Evolutionary conservation across 2,329 filamentous ascomycete species (phyloP).

Genomic region (Trichophyton schoenleinii): DNA sequence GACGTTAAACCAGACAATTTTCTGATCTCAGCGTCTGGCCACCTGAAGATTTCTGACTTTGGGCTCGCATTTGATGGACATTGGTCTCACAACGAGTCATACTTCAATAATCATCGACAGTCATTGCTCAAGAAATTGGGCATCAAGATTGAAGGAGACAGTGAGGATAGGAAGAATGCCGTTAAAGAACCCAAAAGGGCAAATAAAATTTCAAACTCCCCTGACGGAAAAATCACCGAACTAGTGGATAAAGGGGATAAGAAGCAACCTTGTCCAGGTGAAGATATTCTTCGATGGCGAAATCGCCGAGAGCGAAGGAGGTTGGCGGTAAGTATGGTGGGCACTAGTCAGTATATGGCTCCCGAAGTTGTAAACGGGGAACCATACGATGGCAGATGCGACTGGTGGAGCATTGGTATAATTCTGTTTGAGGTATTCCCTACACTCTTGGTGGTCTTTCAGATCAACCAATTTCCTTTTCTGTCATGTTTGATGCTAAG

Average conservation of each 20-base stretch:
- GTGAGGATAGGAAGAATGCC: constrained; percentile 52
- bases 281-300: constrained; percentile 55
- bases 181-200: constrained; percentile 22
- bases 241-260: constrained; percentile 22
- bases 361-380: constrained; percentile 79
- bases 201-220: not conserved
- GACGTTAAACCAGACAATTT: constrained; percentile 98
- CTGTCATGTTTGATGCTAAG: constrained; percentile 1
- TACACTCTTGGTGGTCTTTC: not conserved
- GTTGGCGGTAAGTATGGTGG: constrained; percentile 74
- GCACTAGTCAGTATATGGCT: constrained; percentile 97
- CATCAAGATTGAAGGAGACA: constrained; percentile 61
- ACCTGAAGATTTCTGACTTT: constrained; percentile 93
- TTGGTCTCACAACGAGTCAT: constrained; percentile 81
- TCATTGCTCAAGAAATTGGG: constrained; percentile 63
- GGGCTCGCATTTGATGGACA: constrained; percentile 90
- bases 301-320: constrained; percentile 56
- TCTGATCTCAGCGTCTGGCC: constrained; percentile 72
- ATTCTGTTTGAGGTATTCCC: constrained; percentile 64
- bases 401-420: constrained; percentile 93
- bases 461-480: not conserved
- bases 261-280: constrained; percentile 21
- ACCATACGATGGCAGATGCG: constrained; percentile 80
- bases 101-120: constrained; percentile 74
- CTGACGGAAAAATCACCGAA: constrained; percentile 5